Evolutionary conservation across 805 yeast genomes (phyloP), one percentile per base, ranked within the genome.

Genomic region (Yarrowia sp.): DNA sequence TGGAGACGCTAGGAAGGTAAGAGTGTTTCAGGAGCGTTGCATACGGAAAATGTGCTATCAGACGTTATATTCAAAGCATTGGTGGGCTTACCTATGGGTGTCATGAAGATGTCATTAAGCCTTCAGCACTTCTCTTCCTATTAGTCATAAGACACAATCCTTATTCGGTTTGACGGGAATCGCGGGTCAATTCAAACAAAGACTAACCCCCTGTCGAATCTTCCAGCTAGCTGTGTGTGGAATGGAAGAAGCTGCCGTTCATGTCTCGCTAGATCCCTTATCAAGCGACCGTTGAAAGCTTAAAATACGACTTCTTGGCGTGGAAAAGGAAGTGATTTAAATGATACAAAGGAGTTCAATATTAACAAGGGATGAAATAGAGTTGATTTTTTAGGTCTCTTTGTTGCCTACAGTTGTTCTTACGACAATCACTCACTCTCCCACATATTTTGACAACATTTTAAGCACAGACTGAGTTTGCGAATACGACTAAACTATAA

Each of bases 401-500:
- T n/a, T n/a, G n/a, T n/a, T n/a, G n/a, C n/a, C n/a, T n/a, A n/a
- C n/a, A n/a, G n/a, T n/a, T n/a, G n/a, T n/a, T n/a, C n/a, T n/a
- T n/a, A n/a, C n/a, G n/a, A n/a, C n/a, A n/a, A 24, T 24, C 30
- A 24, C 30, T 24, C 30, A 24, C 30, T 1, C 6, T 24, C n/a
- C n/a, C n/a, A n/a, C n/a, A n/a, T 24, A 7, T 24, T 24, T 24
- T 5, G 30, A 7, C 30, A 24, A 2, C 30, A 24, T 40, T 20
- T 44, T 44, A 44, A 44, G 49, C 33, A 44, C 49, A 44, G n/a
- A 20, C 33, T 13, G 49, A 19, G 49, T 44, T 44, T 19, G n/a
- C n/a, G 3, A 13, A 19, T 44, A 19, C 33, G 33, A 15, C 14
- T 13, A 44, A 44, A 44, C 49, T 13, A 9, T 20, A 24, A 44